Conservation (phyloP, 2,329 filamentous ascomycete species). For the Exophiala mesophila region DNA sequence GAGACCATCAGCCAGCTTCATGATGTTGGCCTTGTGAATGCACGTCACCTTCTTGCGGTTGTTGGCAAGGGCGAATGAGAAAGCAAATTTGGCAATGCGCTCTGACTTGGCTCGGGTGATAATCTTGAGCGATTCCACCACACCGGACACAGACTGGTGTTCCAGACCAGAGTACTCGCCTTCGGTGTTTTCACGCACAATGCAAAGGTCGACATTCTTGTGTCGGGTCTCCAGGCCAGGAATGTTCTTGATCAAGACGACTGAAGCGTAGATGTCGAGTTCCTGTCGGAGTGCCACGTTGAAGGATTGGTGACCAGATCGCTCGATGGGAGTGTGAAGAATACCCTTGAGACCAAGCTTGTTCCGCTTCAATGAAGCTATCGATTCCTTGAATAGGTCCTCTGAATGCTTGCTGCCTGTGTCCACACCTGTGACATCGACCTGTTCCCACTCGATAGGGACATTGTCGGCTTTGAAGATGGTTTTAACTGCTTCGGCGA, state of each 20-base stretch:
- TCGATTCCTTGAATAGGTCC: constrained; percentile 90
- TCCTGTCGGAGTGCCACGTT: constrained; percentile 99
- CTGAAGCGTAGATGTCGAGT: constrained; percentile 98
- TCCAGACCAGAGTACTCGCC: constrained; percentile 98
- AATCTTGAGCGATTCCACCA: constrained; percentile 99
- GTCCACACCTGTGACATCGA: constrained; percentile 89
- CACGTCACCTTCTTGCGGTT: constrained; percentile 99
- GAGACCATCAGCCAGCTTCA: constrained; percentile 98
- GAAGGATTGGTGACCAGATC: constrained; percentile 97
- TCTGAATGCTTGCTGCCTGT: constrained; percentile 81
- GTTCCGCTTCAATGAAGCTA: constrained; percentile 94
- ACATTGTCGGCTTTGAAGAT: constrained; percentile 99
- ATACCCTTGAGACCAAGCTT: constrained; percentile 99
- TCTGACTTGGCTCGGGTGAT: constrained; percentile 99
- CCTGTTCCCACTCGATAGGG: constrained; percentile 96
- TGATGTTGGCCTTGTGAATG: constrained; percentile 99
- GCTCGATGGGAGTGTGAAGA: constrained; percentile 92
- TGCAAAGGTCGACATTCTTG: constrained; percentile 95
- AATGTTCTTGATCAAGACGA: constrained; percentile 99
- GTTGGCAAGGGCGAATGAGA: constrained; percentile 96
- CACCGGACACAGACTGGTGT: constrained; percentile 93
- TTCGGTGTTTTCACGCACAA: constrained; percentile 99
- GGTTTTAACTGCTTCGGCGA: constrained; percentile 96
- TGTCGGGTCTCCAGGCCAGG: constrained; percentile 97
- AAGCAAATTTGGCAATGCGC: constrained; percentile 98